A percentile compares a stretch with the other conserved stretches of the same genome.
phyloP scores from a whole-genome alignment of 2,329 filamentous ascomycete species.

The Fusarium odoratissimum region DNA sequence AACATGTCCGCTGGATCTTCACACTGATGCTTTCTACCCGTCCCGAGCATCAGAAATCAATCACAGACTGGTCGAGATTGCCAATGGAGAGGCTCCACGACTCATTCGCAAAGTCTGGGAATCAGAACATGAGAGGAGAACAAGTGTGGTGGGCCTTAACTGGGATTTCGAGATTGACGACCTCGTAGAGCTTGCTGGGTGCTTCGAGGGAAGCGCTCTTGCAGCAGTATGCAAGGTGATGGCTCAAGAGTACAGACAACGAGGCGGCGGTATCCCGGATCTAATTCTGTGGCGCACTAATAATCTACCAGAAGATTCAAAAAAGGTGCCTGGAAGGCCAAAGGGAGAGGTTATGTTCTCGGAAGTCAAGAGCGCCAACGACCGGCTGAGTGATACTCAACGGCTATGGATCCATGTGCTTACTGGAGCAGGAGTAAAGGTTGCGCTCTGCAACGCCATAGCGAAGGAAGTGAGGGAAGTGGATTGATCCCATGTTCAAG shows the following conservation, averaged over 20 bases:
- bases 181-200: constrained; percentile 79
- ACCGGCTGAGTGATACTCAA: constrained; percentile 95
- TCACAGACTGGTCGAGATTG: constrained; percentile 84
- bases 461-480: constrained; percentile 63
- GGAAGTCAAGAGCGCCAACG: constrained; percentile 87
- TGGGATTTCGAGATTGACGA: constrained; percentile 89
- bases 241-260: constrained; percentile 91
- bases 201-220: constrained; percentile 84
- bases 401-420: constrained; percentile 97
- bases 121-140: constrained; percentile 74
- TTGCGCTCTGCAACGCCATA: constrained; percentile 80
- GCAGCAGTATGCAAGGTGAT: constrained; percentile 91
- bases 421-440: constrained; percentile 82
- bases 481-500: constrained; percentile 46
- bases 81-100: constrained; percentile 78
- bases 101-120: constrained; percentile 77
- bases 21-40: constrained; percentile 92
- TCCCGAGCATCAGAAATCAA: constrained; percentile 91
- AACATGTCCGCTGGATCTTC: constrained; percentile 90
- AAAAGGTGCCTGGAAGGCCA: constrained; percentile 48
- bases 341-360: constrained; percentile 77
- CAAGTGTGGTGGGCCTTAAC: constrained; percentile 90
- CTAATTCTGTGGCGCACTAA: constrained; percentile 82
- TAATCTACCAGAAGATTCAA: constrained; percentile 46
- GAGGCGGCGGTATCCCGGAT: constrained; percentile 91